Conservation (phyloP, 345 rosid genomes). For the Eucalyptus brandiana region DNA sequence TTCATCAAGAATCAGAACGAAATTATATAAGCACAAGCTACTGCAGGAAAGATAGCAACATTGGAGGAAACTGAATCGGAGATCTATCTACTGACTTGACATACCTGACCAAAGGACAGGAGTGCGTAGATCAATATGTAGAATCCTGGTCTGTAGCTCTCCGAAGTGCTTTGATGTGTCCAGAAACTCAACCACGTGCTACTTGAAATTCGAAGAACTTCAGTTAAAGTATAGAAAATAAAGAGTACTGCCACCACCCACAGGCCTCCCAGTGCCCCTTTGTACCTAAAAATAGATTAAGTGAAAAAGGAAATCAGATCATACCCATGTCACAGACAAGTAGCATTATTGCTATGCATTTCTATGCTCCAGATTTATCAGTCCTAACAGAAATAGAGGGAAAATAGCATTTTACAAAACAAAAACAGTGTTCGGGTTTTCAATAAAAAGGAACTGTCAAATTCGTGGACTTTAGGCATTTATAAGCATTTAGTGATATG, state of each 20-base stretch:
- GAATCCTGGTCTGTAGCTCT: slow-evolving; percentile 41
- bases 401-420: background rate
- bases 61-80: background rate
- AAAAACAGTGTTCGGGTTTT: background rate
- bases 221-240: slow-evolving; percentile 55
- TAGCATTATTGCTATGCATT: background rate
- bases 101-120: slow-evolving; percentile 77
- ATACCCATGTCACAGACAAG: background rate
- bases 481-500: background rate
- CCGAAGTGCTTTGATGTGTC: slow-evolving; percentile 62
- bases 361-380: background rate
- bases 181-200: slow-evolving; percentile 93
- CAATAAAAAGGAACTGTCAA: background rate
- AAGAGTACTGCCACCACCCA: slow-evolving; percentile 75
- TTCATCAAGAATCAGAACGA: background rate
- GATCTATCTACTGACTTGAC: background rate
- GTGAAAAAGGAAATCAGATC: background rate
- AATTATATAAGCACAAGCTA: background rate
- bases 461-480: background rate
- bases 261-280: slow-evolving; percentile 78
- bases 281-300: slow-evolving; percentile 33
- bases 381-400: background rate
- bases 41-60: background rate
- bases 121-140: slow-evolving; percentile 58
- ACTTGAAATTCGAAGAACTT: slow-evolving; percentile 75